Evolutionary conservation across 2,329 filamentous ascomycete genomes (phyloP).

Genomic region (Clonostachys rosea): DNA sequence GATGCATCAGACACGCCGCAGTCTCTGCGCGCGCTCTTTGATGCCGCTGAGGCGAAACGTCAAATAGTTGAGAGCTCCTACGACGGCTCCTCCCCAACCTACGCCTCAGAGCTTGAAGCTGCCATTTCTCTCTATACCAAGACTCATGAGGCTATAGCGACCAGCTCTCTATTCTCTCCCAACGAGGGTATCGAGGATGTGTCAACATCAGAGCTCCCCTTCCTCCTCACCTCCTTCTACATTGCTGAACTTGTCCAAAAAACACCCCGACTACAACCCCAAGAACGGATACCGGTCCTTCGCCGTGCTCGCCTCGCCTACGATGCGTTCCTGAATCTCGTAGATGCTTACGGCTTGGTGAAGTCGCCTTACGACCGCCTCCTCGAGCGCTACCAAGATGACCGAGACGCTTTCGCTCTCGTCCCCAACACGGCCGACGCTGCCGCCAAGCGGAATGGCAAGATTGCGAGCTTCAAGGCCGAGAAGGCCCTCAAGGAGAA

Average conservation of each 20-base stretch:
- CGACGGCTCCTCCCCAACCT: conserved; percentile 60
- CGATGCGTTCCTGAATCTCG: conserved; percentile 70
- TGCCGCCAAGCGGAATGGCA: conserved; percentile 69
- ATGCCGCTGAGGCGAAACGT: conserved; percentile 46
- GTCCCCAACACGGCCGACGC: conserved; percentile 54
- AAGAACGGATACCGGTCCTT: conserved; percentile 59
- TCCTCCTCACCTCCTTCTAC: conserved; percentile 72
- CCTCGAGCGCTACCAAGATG: conserved; percentile 69
- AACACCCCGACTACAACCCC: conserved; percentile 45
- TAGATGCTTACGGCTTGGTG: conserved; percentile 77
- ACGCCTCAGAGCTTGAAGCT: conserved; percentile 61
- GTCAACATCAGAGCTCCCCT: conserved; percentile 78
- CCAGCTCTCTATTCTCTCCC: conserved; percentile 78
- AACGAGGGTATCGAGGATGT: conserved; percentile 90
- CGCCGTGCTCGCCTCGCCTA: conserved; percentile 63
- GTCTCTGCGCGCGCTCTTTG: conserved; percentile 44
- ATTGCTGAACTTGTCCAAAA: conserved; percentile 76
- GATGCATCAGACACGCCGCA: conserved; percentile 28
- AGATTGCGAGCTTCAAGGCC: conserved; percentile 78
- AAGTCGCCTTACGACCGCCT: conserved; percentile 57
- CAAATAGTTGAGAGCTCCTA: conserved; percentile 56
- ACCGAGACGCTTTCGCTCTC: conserved; percentile 68
- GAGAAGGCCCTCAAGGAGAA: conserved; percentile 83
- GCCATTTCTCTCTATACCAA: conserved; percentile 70
- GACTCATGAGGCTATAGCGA: conserved; percentile 64